Conservation (phyloP, 352 stramenopile genomes). For the Pythium phragmiticola region DNA sequence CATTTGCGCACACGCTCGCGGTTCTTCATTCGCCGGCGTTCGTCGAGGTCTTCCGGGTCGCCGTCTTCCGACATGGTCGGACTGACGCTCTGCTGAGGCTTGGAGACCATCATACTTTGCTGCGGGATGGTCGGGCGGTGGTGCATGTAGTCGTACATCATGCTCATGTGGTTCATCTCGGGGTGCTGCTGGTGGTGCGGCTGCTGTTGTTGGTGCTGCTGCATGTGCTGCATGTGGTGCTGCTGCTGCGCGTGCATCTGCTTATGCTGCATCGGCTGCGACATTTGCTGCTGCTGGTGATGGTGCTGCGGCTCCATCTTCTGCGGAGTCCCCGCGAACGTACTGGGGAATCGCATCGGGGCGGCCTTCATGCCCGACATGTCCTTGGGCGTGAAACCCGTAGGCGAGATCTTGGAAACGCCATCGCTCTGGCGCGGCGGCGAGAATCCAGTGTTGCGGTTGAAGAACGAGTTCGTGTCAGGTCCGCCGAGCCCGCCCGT, state of each 20-base stretch:
- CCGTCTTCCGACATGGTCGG: constrained; percentile 62
- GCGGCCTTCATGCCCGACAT: constrained; percentile 61
- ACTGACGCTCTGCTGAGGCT: constrained; percentile 43
- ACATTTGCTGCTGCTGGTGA: constrained; percentile 35
- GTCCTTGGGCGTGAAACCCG: constrained; percentile 78
- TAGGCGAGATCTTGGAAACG: constrained; percentile 73
- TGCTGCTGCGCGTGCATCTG: constrained; percentile 49
- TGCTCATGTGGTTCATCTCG: constrained; percentile 72
- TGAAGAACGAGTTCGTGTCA: constrained; percentile 48
- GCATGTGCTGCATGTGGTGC: constrained; percentile 41
- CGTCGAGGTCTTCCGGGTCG: constrained; percentile 81
- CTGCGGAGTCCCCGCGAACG: constrained; percentile 53
- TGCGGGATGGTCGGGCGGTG: constrained; percentile 61
- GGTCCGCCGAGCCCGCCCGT: constrained; percentile 34
- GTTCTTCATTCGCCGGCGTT: constrained; percentile 87
- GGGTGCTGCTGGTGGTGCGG: constrained; percentile 41
- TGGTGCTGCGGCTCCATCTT: constrained; percentile 53
- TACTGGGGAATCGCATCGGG: constrained; percentile 65
- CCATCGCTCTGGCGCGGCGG: constrained; percentile 39
- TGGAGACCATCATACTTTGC: constrained; percentile 29
- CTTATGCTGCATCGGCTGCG: constrained; percentile 39
- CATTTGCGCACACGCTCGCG: constrained; percentile 87
- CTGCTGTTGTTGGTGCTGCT: constrained; percentile 30
- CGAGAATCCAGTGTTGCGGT: constrained; percentile 53
- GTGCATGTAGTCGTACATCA: constrained; percentile 89